phyloP scores from a whole-genome alignment of 2,329 filamentous ascomycete genomes.

The Knufia fluminis region DNA sequence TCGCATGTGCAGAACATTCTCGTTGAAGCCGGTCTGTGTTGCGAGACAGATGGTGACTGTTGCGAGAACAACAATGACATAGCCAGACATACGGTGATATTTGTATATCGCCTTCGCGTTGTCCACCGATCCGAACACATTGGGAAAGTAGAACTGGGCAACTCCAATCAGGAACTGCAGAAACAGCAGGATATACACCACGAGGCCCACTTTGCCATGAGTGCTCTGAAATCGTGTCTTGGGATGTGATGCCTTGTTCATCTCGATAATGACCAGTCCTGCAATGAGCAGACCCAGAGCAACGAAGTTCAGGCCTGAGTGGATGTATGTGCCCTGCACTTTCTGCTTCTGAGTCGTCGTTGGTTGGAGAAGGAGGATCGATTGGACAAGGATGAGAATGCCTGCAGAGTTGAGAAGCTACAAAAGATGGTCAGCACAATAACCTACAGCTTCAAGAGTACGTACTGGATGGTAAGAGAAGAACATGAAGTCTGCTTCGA shows the following conservation, averaged over 20 bases:
- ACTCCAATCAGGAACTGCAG: slow-evolving; percentile 71
- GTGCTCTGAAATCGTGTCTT: slow-evolving; percentile 63
- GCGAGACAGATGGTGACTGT: slow-evolving; percentile 67
- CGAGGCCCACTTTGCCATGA: slow-evolving; percentile 75
- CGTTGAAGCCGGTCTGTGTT: slow-evolving; percentile 66
- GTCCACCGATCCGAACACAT: slow-evolving; percentile 62
- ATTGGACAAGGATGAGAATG: slow-evolving; percentile 66
- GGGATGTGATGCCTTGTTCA: slow-evolving; percentile 69
- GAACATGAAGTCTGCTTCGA: slow-evolving; percentile 62
- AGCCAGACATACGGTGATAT: slow-evolving; percentile 73
- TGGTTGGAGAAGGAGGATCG: slow-evolving; percentile 77
- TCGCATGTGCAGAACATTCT: slow-evolving; percentile 59
- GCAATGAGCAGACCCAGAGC: slow-evolving; percentile 27
- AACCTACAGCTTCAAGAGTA: slow-evolving; percentile 16
- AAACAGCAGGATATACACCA: slow-evolving; percentile 60
- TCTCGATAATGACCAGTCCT: slow-evolving; percentile 40
- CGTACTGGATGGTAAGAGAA: slow-evolving; percentile 82
- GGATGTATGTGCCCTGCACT: slow-evolving; percentile 49
- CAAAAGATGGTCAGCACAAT: slow-evolving; percentile 3
- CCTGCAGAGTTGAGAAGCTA: slow-evolving; percentile 53
- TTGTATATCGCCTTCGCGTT: slow-evolving; percentile 80
- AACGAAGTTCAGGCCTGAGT: slow-evolving; percentile 59
- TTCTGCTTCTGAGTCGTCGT: slow-evolving; percentile 73
- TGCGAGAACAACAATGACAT: slow-evolving; percentile 60
- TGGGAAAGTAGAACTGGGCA: slow-evolving; percentile 68